Percentiles rank a stretch among this genome's conserved stretches.
Evolutionary conservation across 805 yeast genomes (phyloP).

Genomic region (Candida parachauliodes): DNA sequence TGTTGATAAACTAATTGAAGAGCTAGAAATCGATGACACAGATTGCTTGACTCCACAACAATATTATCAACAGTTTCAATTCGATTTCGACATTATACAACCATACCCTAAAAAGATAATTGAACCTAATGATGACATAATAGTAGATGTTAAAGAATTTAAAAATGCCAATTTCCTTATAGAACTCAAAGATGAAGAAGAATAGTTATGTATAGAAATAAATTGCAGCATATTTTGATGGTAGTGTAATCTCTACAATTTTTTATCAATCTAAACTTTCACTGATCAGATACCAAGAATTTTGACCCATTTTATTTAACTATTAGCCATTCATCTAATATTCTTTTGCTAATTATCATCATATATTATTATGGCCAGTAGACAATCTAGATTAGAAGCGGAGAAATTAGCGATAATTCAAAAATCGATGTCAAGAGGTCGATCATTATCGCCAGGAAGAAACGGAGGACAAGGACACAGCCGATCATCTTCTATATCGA

Average conservation of each 20-base stretch:
- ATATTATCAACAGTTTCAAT: slow-evolving; percentile 23
- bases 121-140: slow-evolving; percentile 7
- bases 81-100: slow-evolving; percentile 37
- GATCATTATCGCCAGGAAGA: slow-evolving; percentile 33
- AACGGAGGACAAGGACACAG: slow-evolving; percentile 15
- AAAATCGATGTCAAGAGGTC: slow-evolving; percentile 35
- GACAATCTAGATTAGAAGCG: slow-evolving; percentile 34
- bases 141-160: slow-evolving; percentile 21
- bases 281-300: slow-evolving; percentile 1
- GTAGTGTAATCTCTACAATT: neutral
- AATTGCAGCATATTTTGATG: neutral
- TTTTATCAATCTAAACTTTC: neutral
- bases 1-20: slow-evolving; percentile 8
- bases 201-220: slow-evolving; percentile 7
- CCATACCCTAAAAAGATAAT: slow-evolving; percentile 39
- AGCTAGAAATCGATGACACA: slow-evolving; percentile 8
- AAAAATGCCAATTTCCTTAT: slow-evolving; percentile 38
- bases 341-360: neutral
- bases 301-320: too few species aligned
- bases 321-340: too few species aligned
- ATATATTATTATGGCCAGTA: slow-evolving; percentile 2
- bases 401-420: slow-evolving; percentile 39
- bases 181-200: slow-evolving; percentile 27
- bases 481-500: slow-evolving; percentile 33
- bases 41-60: slow-evolving; percentile 14